Percentiles rank a stretch among this genome's conserved stretches.
phyloP scores from a whole-genome alignment of 176 grass and related monocot species.

The Cymbopogon citratus region DNA sequence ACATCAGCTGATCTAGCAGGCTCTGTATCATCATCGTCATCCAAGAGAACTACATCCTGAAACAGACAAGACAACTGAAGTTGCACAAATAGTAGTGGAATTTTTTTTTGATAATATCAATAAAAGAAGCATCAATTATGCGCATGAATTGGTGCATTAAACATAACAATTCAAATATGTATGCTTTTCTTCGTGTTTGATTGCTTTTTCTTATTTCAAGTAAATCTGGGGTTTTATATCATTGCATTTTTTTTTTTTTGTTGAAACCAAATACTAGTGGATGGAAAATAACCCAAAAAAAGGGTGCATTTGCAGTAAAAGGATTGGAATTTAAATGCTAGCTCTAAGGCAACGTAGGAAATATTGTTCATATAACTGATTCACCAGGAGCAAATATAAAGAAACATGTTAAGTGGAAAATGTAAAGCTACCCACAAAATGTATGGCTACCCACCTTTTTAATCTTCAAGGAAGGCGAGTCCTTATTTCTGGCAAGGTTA shows the following conservation, averaged over 20 bases:
- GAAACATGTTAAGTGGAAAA: neutral
- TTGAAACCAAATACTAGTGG: neutral
- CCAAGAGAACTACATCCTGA: constrained; percentile 56
- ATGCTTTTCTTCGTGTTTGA: neutral
- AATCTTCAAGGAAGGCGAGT: neutral
- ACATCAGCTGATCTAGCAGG: constrained; percentile 13
- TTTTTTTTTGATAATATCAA: neutral
- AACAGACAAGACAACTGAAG: neutral
- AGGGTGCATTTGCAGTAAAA: neutral
- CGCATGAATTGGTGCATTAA: neutral
- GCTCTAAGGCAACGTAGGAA: neutral
- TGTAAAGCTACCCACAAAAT: neutral
- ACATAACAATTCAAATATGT: neutral
- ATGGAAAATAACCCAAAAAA: constrained; percentile 17
- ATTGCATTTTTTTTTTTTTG: constrained; percentile 5
- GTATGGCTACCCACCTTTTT: constrained; percentile 26
- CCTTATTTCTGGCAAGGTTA: neutral
- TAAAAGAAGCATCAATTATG: neutral
- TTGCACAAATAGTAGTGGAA: neutral
- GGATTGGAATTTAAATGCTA: neutral
- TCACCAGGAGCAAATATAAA: neutral
- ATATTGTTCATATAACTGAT: neutral
- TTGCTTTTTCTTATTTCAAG: neutral
- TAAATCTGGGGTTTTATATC: neutral
- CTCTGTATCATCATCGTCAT: constrained; percentile 41